Conservation (phyloP, 305 asterid genomes). For the Withania somnifera region DNA sequence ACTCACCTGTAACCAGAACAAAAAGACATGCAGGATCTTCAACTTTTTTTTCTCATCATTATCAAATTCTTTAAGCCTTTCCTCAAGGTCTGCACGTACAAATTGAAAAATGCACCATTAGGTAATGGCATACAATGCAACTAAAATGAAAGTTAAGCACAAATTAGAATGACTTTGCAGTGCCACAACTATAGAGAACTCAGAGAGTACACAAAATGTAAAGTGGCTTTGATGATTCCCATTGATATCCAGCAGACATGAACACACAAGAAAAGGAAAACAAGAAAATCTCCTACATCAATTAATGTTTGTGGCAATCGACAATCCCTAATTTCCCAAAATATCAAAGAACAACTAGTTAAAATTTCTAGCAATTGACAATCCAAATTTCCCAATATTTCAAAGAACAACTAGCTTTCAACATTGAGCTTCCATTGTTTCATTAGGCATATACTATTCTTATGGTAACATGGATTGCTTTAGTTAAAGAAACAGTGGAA, state of each 20-base stretch:
- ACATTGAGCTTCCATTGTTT: background rate
- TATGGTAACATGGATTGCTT: background rate
- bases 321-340: background rate
- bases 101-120: background rate
- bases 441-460: background rate
- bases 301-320: background rate
- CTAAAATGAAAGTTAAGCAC: background rate
- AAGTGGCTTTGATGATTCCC: background rate
- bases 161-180: background rate
- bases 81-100: background rate
- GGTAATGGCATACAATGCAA: background rate
- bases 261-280: background rate
- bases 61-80: background rate
- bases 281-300: background rate
- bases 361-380: background rate
- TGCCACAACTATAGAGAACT: background rate
- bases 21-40: slow-evolving; percentile 9
- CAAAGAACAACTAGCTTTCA: background rate
- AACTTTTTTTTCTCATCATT: slow-evolving; percentile 1
- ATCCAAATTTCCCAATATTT: background rate
- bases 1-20: slow-evolving; percentile 8
- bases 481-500: background rate
- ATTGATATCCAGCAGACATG: background rate
- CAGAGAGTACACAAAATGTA: background rate
- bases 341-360: background rate